Evolutionary conservation across 805 yeast species (phyloP).

Genomic region (Starmera dryadoides): DNA sequence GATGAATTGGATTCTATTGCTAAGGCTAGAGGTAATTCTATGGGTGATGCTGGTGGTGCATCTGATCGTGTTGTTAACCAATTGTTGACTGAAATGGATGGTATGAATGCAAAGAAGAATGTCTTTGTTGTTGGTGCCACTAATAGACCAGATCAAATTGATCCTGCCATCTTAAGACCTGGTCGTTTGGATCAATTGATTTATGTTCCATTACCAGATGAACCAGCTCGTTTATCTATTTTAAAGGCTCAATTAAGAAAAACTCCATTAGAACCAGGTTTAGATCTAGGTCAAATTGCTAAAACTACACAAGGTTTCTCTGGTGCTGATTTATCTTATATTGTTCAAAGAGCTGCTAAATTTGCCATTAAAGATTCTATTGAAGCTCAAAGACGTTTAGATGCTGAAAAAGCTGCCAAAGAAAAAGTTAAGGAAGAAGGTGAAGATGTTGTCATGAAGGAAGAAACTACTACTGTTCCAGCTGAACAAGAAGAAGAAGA

Average conservation of each 20-base stretch:
- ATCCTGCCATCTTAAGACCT: conserved; percentile 97
- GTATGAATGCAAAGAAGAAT: conserved; percentile 99
- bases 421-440: conserved; percentile 33
- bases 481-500: conserved; percentile 41
- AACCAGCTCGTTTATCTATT: conserved; percentile 86
- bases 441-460: conserved; percentile 45
- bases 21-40: conserved; percentile 88
- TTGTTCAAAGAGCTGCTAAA: conserved; percentile 98
- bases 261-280: conserved; percentile 97
- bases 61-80: conserved; percentile 95
- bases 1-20: conserved; percentile 98
- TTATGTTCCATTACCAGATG: conserved; percentile 98
- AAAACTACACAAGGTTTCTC: conserved; percentile 95
- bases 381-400: conserved; percentile 60
- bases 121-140: conserved; percentile 99
- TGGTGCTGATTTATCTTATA: conserved; percentile 97
- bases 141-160: conserved; percentile 98
- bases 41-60: conserved; percentile 95
- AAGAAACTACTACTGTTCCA: conserved; percentile 33
- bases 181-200: conserved; percentile 98
- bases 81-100: conserved; percentile 97
- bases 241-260: conserved; percentile 94
- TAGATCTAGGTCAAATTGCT: conserved; percentile 83
- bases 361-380: conserved; percentile 97
- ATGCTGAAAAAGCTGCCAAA: conserved; percentile 37